Conservation (phyloP, 2,329 filamentous ascomycete species). For the Periconia sp. region DNA sequence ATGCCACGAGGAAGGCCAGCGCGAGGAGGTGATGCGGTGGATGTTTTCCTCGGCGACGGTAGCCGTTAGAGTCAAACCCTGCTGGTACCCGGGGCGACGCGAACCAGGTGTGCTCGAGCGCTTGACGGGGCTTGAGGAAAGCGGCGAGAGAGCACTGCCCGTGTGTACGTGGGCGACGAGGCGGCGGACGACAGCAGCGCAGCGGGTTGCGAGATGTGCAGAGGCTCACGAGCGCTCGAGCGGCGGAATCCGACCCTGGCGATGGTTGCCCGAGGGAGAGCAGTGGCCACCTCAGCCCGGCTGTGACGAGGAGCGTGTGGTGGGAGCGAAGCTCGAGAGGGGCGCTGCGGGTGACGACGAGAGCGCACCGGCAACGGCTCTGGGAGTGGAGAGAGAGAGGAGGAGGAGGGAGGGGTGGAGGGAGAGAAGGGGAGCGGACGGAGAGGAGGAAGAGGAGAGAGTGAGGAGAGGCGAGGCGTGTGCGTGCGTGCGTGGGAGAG, state of each 20-base stretch:
- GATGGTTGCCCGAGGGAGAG: conserved; percentile 19
- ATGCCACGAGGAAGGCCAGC: conserved; percentile 15
- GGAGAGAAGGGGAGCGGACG: conserved; percentile 11
- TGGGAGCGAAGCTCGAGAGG: conserved; percentile 8
- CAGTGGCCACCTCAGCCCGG: conserved; percentile 23
- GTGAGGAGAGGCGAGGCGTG: conserved; percentile 16
- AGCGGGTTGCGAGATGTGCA: conserved; percentile 1
- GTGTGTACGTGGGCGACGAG: neutral
- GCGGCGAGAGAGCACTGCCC: conserved; percentile 14
- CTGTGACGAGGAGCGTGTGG: conserved; percentile 11
- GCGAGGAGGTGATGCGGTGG: conserved; percentile 10
- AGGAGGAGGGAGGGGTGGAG: conserved; percentile 12
- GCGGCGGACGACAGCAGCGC: conserved; percentile 5
- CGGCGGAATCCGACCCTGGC: conserved; percentile 5
- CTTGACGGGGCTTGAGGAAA: no score
- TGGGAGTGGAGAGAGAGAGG: conserved; percentile 11
- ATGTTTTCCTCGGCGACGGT: conserved; percentile 18
- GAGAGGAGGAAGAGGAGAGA: conserved; percentile 9
- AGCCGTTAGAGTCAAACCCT: conserved; percentile 18
- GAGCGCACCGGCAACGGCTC: conserved; percentile 12
- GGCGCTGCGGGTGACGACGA: conserved; percentile 24
- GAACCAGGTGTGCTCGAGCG: conserved; percentile 6
- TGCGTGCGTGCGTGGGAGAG: conserved; percentile 12
- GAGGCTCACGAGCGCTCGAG: conserved; percentile 6
- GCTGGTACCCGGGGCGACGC: conserved; percentile 3